Base-by-base conservation (phyloP, 139 green algal species). In the Chlorella sp. region DNA sequence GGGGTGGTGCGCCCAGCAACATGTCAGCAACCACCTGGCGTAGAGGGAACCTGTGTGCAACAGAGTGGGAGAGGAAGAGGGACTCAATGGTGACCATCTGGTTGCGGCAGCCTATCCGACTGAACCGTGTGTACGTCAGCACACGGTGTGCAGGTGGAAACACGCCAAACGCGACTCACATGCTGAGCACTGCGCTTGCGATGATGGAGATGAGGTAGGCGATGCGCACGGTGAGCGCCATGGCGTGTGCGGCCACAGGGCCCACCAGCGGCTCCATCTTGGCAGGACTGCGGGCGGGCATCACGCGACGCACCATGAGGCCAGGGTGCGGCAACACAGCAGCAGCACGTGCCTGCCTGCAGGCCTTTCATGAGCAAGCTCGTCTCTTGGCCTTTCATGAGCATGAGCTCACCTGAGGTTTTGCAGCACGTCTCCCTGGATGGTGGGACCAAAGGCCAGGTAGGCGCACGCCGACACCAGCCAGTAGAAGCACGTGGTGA, bases 161-260 rank as follows among this genome's bases (percentile, higher is more conserved):
- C n/a, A n/a, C n/a, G n/a, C n/a, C n/a, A n/a, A 17, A 17, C 42
- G 42, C 42, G 10, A 55, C 42, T 55, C 42, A 55, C 61, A 67
- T 34, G 61, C 6, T 67, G 61, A 67, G 61, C 23, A 67, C 29
- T 5, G 23, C 61, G 6, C 23, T 35, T 2, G n/a, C 61, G n/a
- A 67, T 30, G n/a, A 67, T 35, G 61, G 61, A 67, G n/a, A 67
- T 27, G n/a, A 67, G 27, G 27, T 67, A 67, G 23, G n/a, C 61
- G 3, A 34, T 6, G 2, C 61, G 27, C 27, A 67, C 20, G 14
- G 27, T 6, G 14, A 31, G 14, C 27, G 55, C 17, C 24, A 29
- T 63, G 55, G 27, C 55, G 4, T 63, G 55, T 27, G 61, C 61
- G 2, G 29, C n/a, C 29, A 27, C 33, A 26, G 20, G 23, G 27